Percentiles rank a stretch among this genome's conserved stretches.
Evolutionary conservation across 2,329 filamentous ascomycete genomes (phyloP).

Genomic region (Diaporthe velutina): DNA sequence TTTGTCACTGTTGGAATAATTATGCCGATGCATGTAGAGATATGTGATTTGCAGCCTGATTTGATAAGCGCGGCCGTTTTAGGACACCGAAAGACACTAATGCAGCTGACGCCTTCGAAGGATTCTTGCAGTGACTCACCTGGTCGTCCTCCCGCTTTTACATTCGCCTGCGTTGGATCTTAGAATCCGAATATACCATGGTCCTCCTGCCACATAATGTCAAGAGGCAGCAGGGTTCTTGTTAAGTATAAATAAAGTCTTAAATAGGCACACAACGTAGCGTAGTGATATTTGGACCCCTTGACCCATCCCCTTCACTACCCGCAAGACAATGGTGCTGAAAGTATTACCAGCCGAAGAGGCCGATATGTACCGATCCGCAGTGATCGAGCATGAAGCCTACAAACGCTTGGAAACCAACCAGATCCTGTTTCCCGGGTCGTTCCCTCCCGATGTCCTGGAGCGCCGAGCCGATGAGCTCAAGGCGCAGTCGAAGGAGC

Average conservation of each 20-base stretch:
- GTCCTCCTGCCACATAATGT: background rate
- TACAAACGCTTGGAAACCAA: constrained; percentile 51
- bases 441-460: constrained; percentile 32
- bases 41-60: background rate
- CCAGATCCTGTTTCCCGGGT: constrained; percentile 47
- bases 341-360: constrained; percentile 50
- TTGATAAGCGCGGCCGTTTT: background rate
- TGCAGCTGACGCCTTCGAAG: background rate
- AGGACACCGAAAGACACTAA: constrained; percentile 9
- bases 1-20: too few species aligned
- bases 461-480: constrained; percentile 35
- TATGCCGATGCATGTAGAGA: background rate
- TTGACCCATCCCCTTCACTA: background rate
- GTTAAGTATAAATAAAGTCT: background rate
- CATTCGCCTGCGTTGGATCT: background rate
- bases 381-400: constrained; percentile 54
- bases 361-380: constrained; percentile 52
- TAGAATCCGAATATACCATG: background rate
- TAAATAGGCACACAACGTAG: background rate
- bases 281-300: background rate
- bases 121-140: constrained; percentile 16
- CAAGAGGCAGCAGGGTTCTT: background rate
- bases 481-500: constrained; percentile 41
- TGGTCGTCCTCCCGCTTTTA: background rate
- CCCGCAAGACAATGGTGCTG: constrained; percentile 52